phyloP scores from a whole-genome alignment of 169 alveolate species.

The Eimeria sp. region DNA sequence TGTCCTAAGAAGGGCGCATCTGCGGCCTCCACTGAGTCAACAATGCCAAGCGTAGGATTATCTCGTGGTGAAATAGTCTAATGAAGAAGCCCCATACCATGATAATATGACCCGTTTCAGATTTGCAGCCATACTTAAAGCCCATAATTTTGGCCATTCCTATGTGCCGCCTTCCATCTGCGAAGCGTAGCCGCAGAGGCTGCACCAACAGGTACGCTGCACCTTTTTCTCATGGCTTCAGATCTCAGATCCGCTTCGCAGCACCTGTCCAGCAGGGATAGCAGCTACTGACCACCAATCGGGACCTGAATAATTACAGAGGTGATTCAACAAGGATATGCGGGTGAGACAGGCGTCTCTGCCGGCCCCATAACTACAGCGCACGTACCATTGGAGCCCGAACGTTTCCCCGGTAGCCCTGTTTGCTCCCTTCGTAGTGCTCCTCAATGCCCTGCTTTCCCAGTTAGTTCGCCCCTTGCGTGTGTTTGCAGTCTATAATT shows the following conservation, averaged over 20 bases:
- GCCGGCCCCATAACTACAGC: no score
- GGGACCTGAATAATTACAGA: no score
- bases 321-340: no score
- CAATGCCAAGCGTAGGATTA: background rate
- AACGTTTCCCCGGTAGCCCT: no score
- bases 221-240: background rate
- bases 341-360: no score
- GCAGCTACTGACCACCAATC: no score
- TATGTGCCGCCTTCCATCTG: background rate
- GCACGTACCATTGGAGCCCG: no score
- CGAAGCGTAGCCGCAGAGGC: background rate
- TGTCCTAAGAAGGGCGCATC: background rate
- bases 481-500: no score
- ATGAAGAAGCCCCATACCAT: background rate
- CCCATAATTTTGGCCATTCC: background rate
- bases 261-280: no score
- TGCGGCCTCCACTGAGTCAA: background rate
- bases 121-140: background rate
- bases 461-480: no score
- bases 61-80: background rate
- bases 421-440: no score
- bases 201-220: background rate
- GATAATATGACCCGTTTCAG: background rate
- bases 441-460: no score
- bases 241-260: background rate